phyloP scores from a whole-genome alignment of 2,329 filamentous ascomycete species.

The Chrysoporthe cubensis region DNA sequence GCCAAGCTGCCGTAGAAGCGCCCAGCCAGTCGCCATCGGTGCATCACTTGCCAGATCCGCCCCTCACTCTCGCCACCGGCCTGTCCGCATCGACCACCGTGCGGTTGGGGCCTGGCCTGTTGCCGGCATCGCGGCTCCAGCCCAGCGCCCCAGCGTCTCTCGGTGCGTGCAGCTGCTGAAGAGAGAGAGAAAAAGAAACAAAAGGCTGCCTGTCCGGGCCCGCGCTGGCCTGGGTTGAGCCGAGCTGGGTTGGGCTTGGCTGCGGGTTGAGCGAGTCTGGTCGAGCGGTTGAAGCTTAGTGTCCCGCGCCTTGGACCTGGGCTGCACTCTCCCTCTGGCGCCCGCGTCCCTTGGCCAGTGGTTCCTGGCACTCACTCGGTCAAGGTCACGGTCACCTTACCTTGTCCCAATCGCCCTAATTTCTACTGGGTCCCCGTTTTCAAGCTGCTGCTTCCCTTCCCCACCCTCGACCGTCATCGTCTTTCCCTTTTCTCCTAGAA shows the following conservation, averaged over 20 bases:
- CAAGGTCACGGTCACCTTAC: constrained; percentile 24
- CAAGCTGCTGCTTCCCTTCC: constrained; percentile 22
- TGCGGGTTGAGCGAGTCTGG: constrained; percentile 19
- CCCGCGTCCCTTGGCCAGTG: constrained; percentile 18
- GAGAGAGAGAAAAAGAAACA: background rate
- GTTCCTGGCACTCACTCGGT: constrained; percentile 20
- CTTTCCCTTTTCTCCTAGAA: constrained; percentile 12
- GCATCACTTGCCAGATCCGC: background rate
- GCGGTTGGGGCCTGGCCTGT: background rate
- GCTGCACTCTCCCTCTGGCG: constrained; percentile 18
- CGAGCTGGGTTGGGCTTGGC: constrained; percentile 15
- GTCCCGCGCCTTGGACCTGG: constrained; percentile 16
- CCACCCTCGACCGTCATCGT: constrained; percentile 23
- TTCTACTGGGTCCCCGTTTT: constrained; percentile 19
- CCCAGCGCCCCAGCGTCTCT: background rate
- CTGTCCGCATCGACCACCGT: background rate
- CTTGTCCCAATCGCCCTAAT: constrained; percentile 20
- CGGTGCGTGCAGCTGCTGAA: background rate
- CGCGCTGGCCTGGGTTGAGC: background rate
- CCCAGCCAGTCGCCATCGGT: background rate
- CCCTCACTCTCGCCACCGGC: background rate
- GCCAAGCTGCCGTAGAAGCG: background rate
- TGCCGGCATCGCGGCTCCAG: background rate
- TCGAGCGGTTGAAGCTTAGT: constrained; percentile 25
- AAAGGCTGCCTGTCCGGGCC: too few species aligned